These are phyloP conservation scores for Yamadazyma tumulicola DNA, from an alignment of 805 yeast genomes.

Conservation along the genomic window DNA sequence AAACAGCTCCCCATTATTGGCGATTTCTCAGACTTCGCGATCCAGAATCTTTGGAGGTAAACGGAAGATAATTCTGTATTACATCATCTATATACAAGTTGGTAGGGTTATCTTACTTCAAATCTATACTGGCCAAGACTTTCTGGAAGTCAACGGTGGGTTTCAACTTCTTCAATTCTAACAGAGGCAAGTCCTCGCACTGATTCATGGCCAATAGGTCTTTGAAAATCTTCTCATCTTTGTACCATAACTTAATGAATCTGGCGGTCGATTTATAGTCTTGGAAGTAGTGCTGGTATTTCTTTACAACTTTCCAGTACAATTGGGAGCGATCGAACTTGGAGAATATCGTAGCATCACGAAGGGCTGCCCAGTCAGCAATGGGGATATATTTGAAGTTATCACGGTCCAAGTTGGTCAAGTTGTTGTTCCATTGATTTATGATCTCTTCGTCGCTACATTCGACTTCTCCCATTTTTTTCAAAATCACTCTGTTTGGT, in stretches of 20 bases:
- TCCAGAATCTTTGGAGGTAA: neutral
- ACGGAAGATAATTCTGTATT: too few species aligned
- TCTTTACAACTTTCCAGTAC: slow-evolving; percentile 53
- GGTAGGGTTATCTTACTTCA: too few species aligned
- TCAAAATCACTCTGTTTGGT: slow-evolving; percentile 67
- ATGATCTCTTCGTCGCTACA: slow-evolving; percentile 50
- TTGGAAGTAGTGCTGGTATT: slow-evolving; percentile 42
- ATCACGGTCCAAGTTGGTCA: slow-evolving; percentile 45
- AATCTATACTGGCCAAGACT: too few species aligned
- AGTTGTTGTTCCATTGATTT: slow-evolving; percentile 51
- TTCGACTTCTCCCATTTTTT: slow-evolving; percentile 66
- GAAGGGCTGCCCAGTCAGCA: slow-evolving; percentile 81
- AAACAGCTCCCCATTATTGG: slow-evolving; percentile 23
- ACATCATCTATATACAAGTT: too few species aligned
- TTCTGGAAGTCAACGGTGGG: neutral
- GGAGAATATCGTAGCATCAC: slow-evolving; percentile 68
- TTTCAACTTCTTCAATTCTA: neutral
- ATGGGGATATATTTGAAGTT: slow-evolving; percentile 66
- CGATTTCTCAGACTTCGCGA: neutral
- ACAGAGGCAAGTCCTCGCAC: too few species aligned
- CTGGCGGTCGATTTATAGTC: slow-evolving; percentile 30
- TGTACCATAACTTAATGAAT: slow-evolving; percentile 22
- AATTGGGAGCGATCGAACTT: slow-evolving; percentile 46
- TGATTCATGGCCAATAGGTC: too few species aligned
- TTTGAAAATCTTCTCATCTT: too few species aligned